Evolutionary conservation across 371 early-diverging fungal genomes (phyloP).

Genomic region (Rhizopus sp.): DNA sequence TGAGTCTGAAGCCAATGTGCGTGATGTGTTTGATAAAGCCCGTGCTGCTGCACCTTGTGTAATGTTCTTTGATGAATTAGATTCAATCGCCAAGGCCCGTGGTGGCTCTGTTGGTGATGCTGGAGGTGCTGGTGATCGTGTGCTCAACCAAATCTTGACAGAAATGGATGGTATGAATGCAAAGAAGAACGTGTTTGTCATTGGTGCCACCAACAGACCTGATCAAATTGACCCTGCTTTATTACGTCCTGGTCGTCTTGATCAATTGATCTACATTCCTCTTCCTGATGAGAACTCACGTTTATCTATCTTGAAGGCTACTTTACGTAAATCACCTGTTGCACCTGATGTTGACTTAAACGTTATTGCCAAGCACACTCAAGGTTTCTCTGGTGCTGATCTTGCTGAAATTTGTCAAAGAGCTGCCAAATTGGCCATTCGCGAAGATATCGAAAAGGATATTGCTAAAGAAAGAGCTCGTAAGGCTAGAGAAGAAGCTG

Average conservation of each 20-base stretch:
- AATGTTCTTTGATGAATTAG: slow-evolving; percentile 99
- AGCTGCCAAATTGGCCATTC: slow-evolving; percentile 99
- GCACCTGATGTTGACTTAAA: slow-evolving; percentile 83
- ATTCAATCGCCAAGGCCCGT: slow-evolving; percentile 99
- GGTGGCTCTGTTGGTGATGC: slow-evolving; percentile 86
- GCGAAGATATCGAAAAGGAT: slow-evolving; percentile 97
- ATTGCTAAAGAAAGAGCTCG: slow-evolving; percentile 72
- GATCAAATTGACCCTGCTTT: slow-evolving; percentile 39
- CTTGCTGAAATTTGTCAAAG: slow-evolving; percentile 99
- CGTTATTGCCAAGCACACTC: slow-evolving; percentile 89
- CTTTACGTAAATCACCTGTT: slow-evolving; percentile 98
- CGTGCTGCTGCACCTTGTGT: slow-evolving; percentile 99
- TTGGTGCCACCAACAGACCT: slow-evolving; percentile 97
- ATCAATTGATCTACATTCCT: slow-evolving; percentile 99
- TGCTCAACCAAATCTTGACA: slow-evolving; percentile 99
- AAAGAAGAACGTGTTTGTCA: slow-evolving; percentile 98
- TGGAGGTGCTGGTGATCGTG: slow-evolving; percentile 98
- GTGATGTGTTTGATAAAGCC: slow-evolving; percentile 99
- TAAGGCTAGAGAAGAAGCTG: slow-evolving; percentile 69
- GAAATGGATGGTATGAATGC: slow-evolving; percentile 99
- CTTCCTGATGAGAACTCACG: slow-evolving; percentile 97
- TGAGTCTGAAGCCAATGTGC: slow-evolving; percentile 99
- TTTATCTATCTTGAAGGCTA: slow-evolving; percentile 86
- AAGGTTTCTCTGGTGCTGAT: slow-evolving; percentile 99
- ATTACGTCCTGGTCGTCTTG: slow-evolving; percentile 97